phyloP scores from a whole-genome alignment of 345 rosid species.

The Physaria fendleri region DNA sequence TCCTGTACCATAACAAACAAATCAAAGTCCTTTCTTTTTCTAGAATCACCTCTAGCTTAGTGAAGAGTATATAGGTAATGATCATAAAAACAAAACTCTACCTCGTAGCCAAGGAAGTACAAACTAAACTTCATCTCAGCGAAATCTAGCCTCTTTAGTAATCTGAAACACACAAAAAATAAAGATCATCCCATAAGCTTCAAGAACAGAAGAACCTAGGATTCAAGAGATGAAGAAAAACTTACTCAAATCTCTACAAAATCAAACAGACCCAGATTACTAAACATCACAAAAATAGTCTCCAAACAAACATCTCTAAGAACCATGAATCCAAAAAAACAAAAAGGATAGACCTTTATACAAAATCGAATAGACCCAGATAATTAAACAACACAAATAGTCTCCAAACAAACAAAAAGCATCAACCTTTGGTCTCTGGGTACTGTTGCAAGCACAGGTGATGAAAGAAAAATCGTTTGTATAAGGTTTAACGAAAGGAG shows the following conservation, averaged over 20 bases:
- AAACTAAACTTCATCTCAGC: slow-evolving; percentile 87
- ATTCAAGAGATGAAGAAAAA: not conserved
- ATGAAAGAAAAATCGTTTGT: not conserved
- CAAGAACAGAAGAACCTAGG: not conserved
- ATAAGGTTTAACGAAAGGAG: slow-evolving; percentile 91
- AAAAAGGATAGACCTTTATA: too few species aligned
- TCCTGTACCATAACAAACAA: slow-evolving; percentile 37
- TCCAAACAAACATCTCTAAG: too few species aligned
- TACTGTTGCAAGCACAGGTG: too few species aligned
- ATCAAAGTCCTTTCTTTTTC: not conserved
- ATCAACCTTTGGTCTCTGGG: too few species aligned
- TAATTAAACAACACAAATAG: too few species aligned
- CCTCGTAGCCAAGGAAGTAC: slow-evolving; percentile 92
- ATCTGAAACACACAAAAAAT: slow-evolving; percentile 30
- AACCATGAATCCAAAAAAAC: too few species aligned
- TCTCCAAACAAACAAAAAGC: too few species aligned
- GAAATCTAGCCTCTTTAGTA: slow-evolving; percentile 86
- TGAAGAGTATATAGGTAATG: not conserved
- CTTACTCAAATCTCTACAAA: too few species aligned
- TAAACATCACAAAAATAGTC: too few species aligned
- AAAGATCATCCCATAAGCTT: slow-evolving; percentile 4
- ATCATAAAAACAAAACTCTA: slow-evolving; percentile 22
- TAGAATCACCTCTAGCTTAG: not conserved
- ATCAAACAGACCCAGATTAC: too few species aligned
- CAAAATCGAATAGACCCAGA: too few species aligned